These are phyloP conservation scores for Azolla pinnata DNA, from an alignment of 75 land plant species.

Conservation along the genomic window DNA sequence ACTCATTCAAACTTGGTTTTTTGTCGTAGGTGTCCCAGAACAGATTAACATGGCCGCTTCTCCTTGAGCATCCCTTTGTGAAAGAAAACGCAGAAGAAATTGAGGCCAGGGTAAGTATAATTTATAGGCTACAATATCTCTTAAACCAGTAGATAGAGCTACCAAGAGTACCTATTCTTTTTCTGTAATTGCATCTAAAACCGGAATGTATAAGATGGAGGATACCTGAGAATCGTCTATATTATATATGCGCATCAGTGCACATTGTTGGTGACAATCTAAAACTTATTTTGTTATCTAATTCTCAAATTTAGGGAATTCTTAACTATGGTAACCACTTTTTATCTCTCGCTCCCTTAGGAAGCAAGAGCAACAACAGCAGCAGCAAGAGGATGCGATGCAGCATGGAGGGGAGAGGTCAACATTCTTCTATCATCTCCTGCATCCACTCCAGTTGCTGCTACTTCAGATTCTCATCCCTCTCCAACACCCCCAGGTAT, in stretches of 20 bases:
- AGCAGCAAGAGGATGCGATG: conserved; percentile 54
- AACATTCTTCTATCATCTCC: conserved; percentile 33
- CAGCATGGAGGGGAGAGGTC: conserved; percentile 59
- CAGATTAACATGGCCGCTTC: conserved; percentile 85
- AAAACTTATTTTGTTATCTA: too few species aligned
- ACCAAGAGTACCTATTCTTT: too few species aligned
- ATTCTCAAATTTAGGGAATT: conserved; percentile 6
- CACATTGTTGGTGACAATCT: too few species aligned
- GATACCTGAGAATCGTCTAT: too few species aligned
- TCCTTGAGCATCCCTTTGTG: conserved; percentile 94
- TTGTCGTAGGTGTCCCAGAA: conserved; percentile 62
- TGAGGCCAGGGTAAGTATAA: conserved; percentile 43
- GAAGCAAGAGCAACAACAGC: conserved; percentile 46
- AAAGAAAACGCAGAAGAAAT: conserved; percentile 56
- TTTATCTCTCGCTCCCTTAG: conserved; percentile 23
- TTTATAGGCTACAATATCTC: too few species aligned
- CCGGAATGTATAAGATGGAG: too few species aligned
- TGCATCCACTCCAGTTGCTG: conserved; percentile 10
- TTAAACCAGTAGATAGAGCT: too few species aligned
- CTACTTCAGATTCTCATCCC: conserved; percentile 7
- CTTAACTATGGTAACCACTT: neutral
- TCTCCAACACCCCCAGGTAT: conserved; percentile 16
- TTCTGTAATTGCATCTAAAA: too few species aligned
- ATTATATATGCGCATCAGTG: too few species aligned
- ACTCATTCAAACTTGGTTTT: neutral